These are phyloP conservation scores for Globisporangium solare DNA, from an alignment of 352 stramenopile genomes.

Conservation along the genomic window DNA sequence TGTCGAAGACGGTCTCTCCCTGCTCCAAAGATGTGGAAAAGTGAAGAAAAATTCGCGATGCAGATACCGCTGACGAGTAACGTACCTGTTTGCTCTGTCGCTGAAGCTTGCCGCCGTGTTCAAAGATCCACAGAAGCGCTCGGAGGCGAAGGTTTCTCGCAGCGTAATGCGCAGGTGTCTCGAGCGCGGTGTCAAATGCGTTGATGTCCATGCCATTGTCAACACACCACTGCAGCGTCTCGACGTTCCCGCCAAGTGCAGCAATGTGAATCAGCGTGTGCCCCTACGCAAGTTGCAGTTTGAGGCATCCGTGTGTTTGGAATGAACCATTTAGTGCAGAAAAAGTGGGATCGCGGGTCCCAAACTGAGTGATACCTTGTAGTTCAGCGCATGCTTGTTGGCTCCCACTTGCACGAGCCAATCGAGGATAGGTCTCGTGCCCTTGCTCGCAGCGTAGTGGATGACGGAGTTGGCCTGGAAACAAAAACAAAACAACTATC, in stretches of 20 bases:
- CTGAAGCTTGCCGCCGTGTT: neutral
- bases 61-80: neutral
- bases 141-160: neutral
- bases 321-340: too few species aligned
- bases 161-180: neutral
- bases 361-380: neutral
- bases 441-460: neutral
- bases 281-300: neutral
- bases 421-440: neutral
- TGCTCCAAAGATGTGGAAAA: neutral
- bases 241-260: neutral
- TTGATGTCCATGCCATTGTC: neutral
- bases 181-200: neutral
- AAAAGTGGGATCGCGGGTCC: neutral
- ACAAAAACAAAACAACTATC: too few species aligned
- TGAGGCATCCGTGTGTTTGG: too few species aligned
- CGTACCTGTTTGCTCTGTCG: neutral
- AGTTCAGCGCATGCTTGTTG: neutral
- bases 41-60: neutral
- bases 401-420: slow-evolving; percentile 1
- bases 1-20: neutral
- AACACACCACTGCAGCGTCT: neutral
- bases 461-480: neutral
- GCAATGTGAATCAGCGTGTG: neutral
- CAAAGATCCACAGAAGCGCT: neutral